Percentiles rank a stretch among this genome's conserved stretches.
These are phyloP conservation scores for Chaetomium sp. DNA, from an alignment of 2,329 filamentous ascomycete genomes.

Conservation along the genomic window DNA sequence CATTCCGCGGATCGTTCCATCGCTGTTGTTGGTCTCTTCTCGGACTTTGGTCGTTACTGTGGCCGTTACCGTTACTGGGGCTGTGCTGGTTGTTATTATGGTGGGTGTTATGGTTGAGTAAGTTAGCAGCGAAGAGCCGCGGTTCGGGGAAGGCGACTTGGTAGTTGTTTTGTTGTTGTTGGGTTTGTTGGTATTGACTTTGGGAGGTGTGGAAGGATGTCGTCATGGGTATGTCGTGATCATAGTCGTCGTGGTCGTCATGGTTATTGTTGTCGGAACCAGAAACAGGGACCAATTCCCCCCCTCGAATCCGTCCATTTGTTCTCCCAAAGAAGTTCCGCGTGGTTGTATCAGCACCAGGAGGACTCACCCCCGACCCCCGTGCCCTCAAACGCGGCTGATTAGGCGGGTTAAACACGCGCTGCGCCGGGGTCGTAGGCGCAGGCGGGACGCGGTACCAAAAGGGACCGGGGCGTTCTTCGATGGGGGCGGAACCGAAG, in stretches of 20 bases:
- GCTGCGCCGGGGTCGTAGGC: constrained; percentile 59
- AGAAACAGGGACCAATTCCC: not conserved
- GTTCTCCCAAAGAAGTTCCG: not conserved
- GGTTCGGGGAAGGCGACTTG: constrained; percentile 50
- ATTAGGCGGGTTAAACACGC: constrained; percentile 55
- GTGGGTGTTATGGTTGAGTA: no score
- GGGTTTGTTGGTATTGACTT: not conserved
- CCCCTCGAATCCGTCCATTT: no score
- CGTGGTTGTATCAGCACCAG: no score
- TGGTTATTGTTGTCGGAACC: not conserved
- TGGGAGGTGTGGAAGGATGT: not conserved
- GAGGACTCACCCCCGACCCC: no score
- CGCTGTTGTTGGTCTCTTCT: not conserved
- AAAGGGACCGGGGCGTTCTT: constrained; percentile 49
- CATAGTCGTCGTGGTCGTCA: not conserved
- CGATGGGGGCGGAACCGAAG: constrained; percentile 42
- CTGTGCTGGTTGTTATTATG: no score
- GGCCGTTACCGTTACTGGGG: no score
- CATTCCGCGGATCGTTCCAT: constrained; percentile 35
- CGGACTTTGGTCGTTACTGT: no score
- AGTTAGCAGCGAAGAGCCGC: constrained; percentile 48
- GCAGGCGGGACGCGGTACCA: constrained; percentile 65
- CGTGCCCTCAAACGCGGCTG: constrained; percentile 43
- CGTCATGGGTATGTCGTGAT: not conserved
- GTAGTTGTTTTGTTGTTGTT: not conserved